A percentile compares a stretch with the other conserved stretches of the same genome.
phyloP scores from a whole-genome alignment of 2,329 filamentous ascomycete species.

The Calonectria honghensis region DNA sequence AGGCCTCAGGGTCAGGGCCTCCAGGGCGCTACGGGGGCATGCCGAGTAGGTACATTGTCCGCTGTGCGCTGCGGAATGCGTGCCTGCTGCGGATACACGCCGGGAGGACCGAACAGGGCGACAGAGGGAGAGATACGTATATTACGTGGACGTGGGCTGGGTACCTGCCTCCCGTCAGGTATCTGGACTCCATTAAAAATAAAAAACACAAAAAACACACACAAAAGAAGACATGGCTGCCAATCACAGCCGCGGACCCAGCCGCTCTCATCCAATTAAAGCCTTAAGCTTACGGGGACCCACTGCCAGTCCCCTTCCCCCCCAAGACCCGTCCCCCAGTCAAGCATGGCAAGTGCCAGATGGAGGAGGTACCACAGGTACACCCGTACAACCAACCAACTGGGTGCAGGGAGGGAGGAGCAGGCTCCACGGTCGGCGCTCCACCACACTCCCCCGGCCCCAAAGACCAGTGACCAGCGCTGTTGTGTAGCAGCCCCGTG shows the following conservation, averaged over 20 bases:
- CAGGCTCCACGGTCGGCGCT: conserved; percentile 23
- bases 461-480: conserved; percentile 22
- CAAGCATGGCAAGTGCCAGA: conserved; percentile 26
- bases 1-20: conserved; percentile 9
- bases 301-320: conserved; percentile 4
- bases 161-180: background rate
- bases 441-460: background rate
- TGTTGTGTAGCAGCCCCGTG: conserved; percentile 21
- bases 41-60: background rate
- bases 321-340: conserved; percentile 7
- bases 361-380: conserved; percentile 6
- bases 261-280: conserved; percentile 25
- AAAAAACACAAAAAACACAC: conserved; percentile 1
- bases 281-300: conserved; percentile 3
- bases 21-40: conserved; percentile 9
- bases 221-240: background rate
- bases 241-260: background rate
- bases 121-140: background rate
- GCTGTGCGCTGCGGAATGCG: conserved; percentile 6
- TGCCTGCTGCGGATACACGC: conserved; percentile 19
- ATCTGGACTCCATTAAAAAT: background rate
- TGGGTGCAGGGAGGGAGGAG: conserved; percentile 14
- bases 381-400: conserved; percentile 20
- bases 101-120: conserved; percentile 24
- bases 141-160: conserved; percentile 1